Evolutionary conservation across 2,329 filamentous ascomycete genomes (phyloP).

Genomic region (Pyrenophora seminiperda): DNA sequence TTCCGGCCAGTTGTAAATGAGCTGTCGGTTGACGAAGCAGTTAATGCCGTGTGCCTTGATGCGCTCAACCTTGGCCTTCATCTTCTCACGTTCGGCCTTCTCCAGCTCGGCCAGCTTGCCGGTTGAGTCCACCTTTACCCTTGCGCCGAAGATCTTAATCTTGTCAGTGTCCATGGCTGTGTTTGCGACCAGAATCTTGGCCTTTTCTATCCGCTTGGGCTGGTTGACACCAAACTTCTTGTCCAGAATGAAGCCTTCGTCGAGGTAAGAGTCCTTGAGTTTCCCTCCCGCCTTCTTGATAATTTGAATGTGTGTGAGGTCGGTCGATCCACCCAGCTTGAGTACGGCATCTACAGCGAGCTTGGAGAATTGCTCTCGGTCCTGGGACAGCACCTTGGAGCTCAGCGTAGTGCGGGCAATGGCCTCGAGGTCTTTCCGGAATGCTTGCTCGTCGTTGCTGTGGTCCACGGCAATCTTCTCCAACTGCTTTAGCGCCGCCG

Average conservation of each 20-base stretch:
- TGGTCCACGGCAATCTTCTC: slow-evolving; percentile 87
- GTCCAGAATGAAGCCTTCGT: slow-evolving; percentile 97
- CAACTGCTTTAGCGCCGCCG: slow-evolving; percentile 82
- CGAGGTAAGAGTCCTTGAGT: slow-evolving; percentile 94
- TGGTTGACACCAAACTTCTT: slow-evolving; percentile 99
- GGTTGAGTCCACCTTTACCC: slow-evolving; percentile 94
- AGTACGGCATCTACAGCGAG: slow-evolving; percentile 91
- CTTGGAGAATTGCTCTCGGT: slow-evolving; percentile 87
- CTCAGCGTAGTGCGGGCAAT: slow-evolving; percentile 95
- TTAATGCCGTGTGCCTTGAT: slow-evolving; percentile 99
- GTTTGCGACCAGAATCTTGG: slow-evolving; percentile 97
- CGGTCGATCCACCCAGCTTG: slow-evolving; percentile 84
- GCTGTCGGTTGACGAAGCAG: slow-evolving; percentile 98
- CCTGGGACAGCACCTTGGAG: slow-evolving; percentile 95
- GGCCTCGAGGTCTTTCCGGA: slow-evolving; percentile 84
- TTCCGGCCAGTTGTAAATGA: slow-evolving; percentile 99
- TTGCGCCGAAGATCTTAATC: slow-evolving; percentile 98
- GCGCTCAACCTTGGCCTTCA: slow-evolving; percentile 98
- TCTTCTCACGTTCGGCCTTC: slow-evolving; percentile 98
- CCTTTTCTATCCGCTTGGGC: slow-evolving; percentile 95
- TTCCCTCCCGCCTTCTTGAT: slow-evolving; percentile 99
- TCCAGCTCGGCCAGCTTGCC: slow-evolving; percentile 98
- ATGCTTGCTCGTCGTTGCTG: slow-evolving; percentile 79
- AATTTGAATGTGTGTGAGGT: slow-evolving; percentile 97
- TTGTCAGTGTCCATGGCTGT: slow-evolving; percentile 99